A percentile compares a stretch with the other conserved stretches of the same genome.
Evolutionary conservation across 108 stramenopile genomes (phyloP).

Genomic region (Fragilariopsis cylindrus): DNA sequence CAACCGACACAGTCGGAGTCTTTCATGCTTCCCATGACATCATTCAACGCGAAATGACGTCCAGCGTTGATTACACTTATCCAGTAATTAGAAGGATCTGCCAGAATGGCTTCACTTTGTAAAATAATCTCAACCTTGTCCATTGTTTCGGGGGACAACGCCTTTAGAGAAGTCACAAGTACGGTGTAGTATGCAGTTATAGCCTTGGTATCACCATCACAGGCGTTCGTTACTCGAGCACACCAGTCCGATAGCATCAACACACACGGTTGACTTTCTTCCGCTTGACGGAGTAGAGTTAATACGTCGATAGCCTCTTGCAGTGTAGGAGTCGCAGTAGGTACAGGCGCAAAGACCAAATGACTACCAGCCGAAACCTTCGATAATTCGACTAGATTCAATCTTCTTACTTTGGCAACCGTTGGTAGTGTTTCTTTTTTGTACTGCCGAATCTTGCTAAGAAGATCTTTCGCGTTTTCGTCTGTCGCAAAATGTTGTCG

Average conservation of each 20-base stretch:
- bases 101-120: slow-evolving; percentile 87
- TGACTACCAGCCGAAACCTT: slow-evolving; percentile 65
- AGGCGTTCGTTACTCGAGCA: slow-evolving; percentile 75
- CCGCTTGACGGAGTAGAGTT: slow-evolving; percentile 32
- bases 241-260: slow-evolving; percentile 87
- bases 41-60: slow-evolving; percentile 81
- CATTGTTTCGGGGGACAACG: slow-evolving; percentile 67
- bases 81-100: slow-evolving; percentile 93
- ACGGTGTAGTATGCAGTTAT: slow-evolving; percentile 79
- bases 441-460: slow-evolving; percentile 88
- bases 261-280: slow-evolving; percentile 46
- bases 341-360: slow-evolving; percentile 85
- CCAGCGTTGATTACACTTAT: slow-evolving; percentile 93
- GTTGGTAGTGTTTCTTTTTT: slow-evolving; percentile 62
- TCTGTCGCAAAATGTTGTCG: slow-evolving; percentile 92
- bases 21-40: slow-evolving; percentile 84
- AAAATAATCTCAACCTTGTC: slow-evolving; percentile 66
- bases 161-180: slow-evolving; percentile 57
- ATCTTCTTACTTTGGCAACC: slow-evolving; percentile 51
- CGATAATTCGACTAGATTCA: slow-evolving; percentile 64
- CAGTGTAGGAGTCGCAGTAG: slow-evolving; percentile 66
- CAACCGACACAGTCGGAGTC: slow-evolving; percentile 84
- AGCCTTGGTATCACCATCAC: slow-evolving; percentile 79
- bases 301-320: slow-evolving; percentile 74
- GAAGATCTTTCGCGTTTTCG: slow-evolving; percentile 83